phyloP scores from a whole-genome alignment of 371 early-diverging fungal genomes.

The Mortierella sp. region DNA sequence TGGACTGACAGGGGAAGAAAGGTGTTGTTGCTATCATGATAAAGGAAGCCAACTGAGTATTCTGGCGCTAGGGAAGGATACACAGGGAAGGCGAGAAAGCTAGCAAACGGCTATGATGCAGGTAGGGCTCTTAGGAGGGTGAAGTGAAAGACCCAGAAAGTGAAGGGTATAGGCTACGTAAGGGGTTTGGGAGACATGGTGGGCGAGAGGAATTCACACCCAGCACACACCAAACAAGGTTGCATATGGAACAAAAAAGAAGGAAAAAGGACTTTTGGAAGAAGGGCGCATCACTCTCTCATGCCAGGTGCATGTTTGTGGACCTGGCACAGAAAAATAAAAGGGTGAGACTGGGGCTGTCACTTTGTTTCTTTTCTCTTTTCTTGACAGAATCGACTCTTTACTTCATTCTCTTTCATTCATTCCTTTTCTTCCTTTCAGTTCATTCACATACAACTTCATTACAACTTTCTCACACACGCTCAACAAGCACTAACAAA shows the following conservation, averaged over 20 bases:
- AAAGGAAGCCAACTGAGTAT: neutral
- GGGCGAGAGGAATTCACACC: neutral
- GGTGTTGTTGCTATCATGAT: neutral
- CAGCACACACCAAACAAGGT: neutral
- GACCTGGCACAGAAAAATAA: neutral
- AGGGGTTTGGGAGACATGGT: neutral
- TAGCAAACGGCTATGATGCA: neutral
- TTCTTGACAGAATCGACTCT: neutral
- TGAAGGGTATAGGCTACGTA: neutral
- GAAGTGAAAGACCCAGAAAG: neutral
- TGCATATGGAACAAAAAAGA: neutral
- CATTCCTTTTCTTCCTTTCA: neutral
- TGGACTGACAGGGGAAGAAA: neutral
- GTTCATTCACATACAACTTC: neutral
- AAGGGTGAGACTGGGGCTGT: neutral
- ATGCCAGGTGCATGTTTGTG: neutral
- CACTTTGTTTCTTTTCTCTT: constrained; percentile 1
- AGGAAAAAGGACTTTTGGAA: constrained; percentile 6
- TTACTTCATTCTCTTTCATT: neutral
- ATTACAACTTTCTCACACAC: neutral
- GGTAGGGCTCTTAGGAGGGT: neutral
- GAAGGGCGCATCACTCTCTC: too few species aligned
- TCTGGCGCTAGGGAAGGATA: neutral
- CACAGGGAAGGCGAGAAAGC: neutral
- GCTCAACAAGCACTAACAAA: neutral